phyloP scores from a whole-genome alignment of 2,329 filamentous ascomycete genomes.

The Didymella keratinophila region DNA sequence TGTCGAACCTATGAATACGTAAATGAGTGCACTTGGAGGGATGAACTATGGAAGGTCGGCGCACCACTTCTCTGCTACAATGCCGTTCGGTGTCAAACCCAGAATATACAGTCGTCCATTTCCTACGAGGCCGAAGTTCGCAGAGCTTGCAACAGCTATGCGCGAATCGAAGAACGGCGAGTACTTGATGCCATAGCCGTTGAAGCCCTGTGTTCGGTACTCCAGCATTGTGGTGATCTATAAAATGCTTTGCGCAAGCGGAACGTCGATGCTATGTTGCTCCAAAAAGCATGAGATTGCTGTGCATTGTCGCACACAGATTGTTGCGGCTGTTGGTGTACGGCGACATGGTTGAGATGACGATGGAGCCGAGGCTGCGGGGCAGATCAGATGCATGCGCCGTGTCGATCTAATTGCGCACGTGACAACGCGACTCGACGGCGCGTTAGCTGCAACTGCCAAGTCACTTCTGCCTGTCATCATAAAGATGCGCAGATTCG shows the following conservation, averaged over 20 bases:
- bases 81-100: constrained; percentile 81
- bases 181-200: constrained; percentile 97
- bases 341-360: constrained; percentile 32
- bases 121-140: constrained; percentile 96
- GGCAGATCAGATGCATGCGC: constrained; percentile 28
- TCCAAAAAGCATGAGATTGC: constrained; percentile 11
- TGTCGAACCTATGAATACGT: constrained; percentile 76
- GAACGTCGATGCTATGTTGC: constrained; percentile 22
- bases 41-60: background rate
- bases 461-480: background rate
- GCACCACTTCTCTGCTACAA: constrained; percentile 83
- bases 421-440: constrained; percentile 32
- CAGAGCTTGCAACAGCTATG: constrained; percentile 86
- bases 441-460: constrained; percentile 9
- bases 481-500: background rate
- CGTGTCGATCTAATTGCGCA: constrained; percentile 2
- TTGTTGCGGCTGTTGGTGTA: constrained; percentile 25
- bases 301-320: constrained; percentile 30
- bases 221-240: constrained; percentile 74
- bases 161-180: constrained; percentile 97
- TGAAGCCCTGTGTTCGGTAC: constrained; percentile 91
- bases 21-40: background rate
- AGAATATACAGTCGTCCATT: constrained; percentile 91
- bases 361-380: constrained; percentile 35
- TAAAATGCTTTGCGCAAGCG: background rate